Evolutionary conservation across 768 basidiomycete genomes (phyloP), one percentile per base, ranked within the genome.

Genomic region (Leccinum variicolor): DNA sequence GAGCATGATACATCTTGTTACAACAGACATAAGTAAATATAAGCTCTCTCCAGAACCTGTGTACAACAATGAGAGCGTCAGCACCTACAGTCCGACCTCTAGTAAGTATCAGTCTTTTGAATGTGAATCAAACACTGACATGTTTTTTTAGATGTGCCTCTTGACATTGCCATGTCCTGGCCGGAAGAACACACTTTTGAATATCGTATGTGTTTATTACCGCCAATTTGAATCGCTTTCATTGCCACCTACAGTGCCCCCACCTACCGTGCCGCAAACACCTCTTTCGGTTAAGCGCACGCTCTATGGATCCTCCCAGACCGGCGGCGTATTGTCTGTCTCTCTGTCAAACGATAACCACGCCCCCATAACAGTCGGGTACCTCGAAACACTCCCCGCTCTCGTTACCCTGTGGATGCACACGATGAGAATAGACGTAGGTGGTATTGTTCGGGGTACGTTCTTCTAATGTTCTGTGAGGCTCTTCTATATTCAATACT

Each of bases 341-440:
- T 76, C 79, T 23, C 70, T 98, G 52, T 77, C 68, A 6, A 97
- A 96, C 66, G 67, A 73, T 6, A 62, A 77, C 1, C 62, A 84
- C 21, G 70, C 76, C 19, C 78, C 87, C 0, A 70, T 87, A 9
- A 63, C 60, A 4, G 53, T 61, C 2, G 70, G 70, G n/a, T 97
- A 95, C 71, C 81, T 94, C 46, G 97, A 98, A 73, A 90, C 89
- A 1, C 87, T 95, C 81, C 97, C 96, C 4, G 96, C 94, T 86
- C 86, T 94, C 66, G 78, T 98, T 36, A 89, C 92, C 57, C 86
- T 92, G 50, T 94, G 90, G 76, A 76, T 96, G 61, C 89, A 93
- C 73, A 94, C 94, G 7, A 74, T 96, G 52, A 70, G 74, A 19
- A 74, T 84, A 1, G 69, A 73, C 23, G 68, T 85, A 13, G 74